A percentile compares a stretch with the other conserved stretches of the same genome.
These are phyloP conservation scores for Garcia nutans DNA, from an alignment of 345 rosid species.

Conservation along the genomic window DNA sequence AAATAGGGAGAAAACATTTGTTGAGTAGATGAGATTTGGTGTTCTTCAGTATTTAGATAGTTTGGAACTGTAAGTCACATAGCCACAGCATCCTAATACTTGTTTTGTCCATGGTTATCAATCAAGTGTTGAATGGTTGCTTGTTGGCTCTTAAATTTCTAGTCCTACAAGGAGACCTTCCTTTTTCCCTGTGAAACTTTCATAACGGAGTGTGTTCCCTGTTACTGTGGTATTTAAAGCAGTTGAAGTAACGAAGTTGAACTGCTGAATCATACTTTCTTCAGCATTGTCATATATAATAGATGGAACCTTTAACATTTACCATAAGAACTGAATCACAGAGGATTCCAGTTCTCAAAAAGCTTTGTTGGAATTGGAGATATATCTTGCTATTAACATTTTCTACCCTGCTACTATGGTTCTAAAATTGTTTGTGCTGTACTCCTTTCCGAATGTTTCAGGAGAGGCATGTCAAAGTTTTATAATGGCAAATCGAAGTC, in stretches of 20 bases:
- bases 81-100: no score
- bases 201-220: no score
- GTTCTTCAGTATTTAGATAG: no score
- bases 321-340: not conserved
- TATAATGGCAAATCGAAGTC: conserved; percentile 50
- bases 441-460: conserved; percentile 21
- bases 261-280: not conserved
- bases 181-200: not conserved
- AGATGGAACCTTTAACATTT: not conserved
- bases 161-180: not conserved
- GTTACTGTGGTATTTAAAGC: no score
- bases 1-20: no score
- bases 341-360: not conserved
- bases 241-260: not conserved
- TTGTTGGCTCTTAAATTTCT: no score
- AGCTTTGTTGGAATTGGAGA: not conserved
- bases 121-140: no score
- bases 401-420: not conserved
- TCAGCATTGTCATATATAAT: no score
- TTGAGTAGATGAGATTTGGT: no score
- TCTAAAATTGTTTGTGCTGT: conserved; percentile 2
- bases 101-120: no score
- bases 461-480: conserved; percentile 45
- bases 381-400: not conserved
- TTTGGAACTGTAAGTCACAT: no score